phyloP scores from a whole-genome alignment of 2,329 filamentous ascomycete species.

The Furcasterigmium furcatum region DNA sequence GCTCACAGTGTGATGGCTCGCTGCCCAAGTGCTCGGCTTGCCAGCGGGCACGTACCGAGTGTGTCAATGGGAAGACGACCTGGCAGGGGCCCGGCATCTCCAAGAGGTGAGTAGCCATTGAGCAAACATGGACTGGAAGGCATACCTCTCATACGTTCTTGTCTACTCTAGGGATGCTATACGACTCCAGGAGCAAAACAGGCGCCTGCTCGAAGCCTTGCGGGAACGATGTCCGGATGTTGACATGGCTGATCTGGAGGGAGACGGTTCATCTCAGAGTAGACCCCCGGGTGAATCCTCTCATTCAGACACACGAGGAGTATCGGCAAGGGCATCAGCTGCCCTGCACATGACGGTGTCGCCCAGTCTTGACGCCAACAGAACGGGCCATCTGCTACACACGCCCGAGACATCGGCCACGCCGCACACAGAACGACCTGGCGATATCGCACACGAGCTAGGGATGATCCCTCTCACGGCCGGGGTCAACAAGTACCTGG shows the following conservation, averaged over 20 bases:
- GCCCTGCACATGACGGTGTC: no score
- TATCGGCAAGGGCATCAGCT: no score
- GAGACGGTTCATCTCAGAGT: no score
- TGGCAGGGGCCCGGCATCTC: conserved; percentile 1
- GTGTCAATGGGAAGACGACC: conserved; percentile 39
- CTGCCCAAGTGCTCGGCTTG: conserved; percentile 39
- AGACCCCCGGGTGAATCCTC: no score
- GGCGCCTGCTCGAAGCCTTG: conserved; percentile 43
- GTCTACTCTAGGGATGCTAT: conserved; percentile 14
- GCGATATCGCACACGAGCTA: conserved; percentile 42
- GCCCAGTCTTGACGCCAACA: no score
- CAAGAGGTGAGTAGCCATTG: not conserved
- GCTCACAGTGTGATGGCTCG: conserved; percentile 40
- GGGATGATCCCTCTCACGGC: conserved; percentile 34
- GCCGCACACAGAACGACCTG: conserved; percentile 10
- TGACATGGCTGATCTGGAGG: no score
- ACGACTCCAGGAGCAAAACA: conserved; percentile 34
- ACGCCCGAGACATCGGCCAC: conserved; percentile 2
- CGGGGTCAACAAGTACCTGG: conserved; percentile 37
- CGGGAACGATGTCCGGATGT: conserved; percentile 36
- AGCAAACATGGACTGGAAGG: not conserved
- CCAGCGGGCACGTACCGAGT: conserved; percentile 33
- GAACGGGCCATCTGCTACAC: no score
- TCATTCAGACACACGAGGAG: conserved; percentile 14
- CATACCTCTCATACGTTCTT: not conserved